Conservation (phyloP, 2,329 filamentous ascomycete species). For the Penicillium polonicum region DNA sequence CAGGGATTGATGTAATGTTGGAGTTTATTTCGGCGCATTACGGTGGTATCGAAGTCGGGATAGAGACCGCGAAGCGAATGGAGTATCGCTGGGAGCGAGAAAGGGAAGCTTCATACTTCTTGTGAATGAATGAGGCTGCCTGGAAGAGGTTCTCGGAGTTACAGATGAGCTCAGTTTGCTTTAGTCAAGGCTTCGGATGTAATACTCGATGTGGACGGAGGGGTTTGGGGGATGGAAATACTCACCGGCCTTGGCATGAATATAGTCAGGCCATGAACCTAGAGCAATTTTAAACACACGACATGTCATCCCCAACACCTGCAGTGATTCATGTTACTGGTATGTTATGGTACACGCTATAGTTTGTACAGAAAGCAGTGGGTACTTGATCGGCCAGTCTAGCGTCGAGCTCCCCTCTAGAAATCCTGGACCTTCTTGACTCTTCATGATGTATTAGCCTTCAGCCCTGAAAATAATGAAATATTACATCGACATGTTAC, state of each 20-base stretch:
- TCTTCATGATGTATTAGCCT: background rate
- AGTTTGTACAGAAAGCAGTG: background rate
- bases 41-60: slow-evolving; percentile 3
- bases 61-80: slow-evolving; percentile 6
- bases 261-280: background rate
- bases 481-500: background rate
- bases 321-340: background rate
- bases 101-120: slow-evolving; percentile 6
- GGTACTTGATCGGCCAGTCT: background rate
- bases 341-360: too few relatives aligned
- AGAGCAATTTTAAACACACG: background rate
- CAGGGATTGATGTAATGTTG: slow-evolving; percentile 11
- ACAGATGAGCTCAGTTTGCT: background rate
- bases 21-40: slow-evolving; percentile 11
- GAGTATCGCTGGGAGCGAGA: slow-evolving; percentile 11
- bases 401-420: background rate
- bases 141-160: too few relatives aligned
- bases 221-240: background rate
- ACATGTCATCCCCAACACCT: background rate
- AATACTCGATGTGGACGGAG: background rate
- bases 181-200: background rate
- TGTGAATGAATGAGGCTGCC: background rate
- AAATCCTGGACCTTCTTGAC: background rate
- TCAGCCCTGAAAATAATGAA: background rate
- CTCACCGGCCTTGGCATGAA: background rate